Conservation (phyloP, 129 eudicot genomes). For the Scalesia atractyloides region DNA sequence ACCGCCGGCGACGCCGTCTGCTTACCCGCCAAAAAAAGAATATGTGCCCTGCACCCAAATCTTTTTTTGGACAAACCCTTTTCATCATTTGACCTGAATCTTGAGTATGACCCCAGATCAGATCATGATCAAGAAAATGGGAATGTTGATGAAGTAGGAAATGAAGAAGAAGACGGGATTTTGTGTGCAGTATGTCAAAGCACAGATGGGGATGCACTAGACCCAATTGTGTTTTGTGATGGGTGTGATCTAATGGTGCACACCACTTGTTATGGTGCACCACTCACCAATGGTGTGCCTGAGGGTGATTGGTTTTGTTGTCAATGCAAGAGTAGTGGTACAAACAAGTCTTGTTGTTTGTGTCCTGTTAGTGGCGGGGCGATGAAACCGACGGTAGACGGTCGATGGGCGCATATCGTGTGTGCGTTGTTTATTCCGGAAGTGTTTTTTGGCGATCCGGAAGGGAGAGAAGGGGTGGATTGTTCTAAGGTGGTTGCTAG, state of each 20-base stretch:
- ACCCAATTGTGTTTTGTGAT: slow-evolving; percentile 89
- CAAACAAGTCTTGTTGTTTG: slow-evolving; percentile 47
- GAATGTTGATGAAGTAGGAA: neutral
- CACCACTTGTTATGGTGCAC: slow-evolving; percentile 74
- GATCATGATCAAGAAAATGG: slow-evolving; percentile 5
- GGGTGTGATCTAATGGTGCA: slow-evolving; percentile 92
- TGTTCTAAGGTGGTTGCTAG: slow-evolving; percentile 45
- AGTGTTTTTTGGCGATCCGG: slow-evolving; percentile 72
- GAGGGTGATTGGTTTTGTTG: slow-evolving; percentile 92
- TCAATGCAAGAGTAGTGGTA: slow-evolving; percentile 35
- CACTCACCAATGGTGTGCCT: slow-evolving; percentile 62
- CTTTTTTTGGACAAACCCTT: slow-evolving; percentile 26
- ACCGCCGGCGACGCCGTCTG: slow-evolving; percentile 33
- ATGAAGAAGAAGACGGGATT: slow-evolving; percentile 68
- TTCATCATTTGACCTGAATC: slow-evolving; percentile 59
- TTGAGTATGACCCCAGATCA: slow-evolving; percentile 43
- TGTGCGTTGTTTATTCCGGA: slow-evolving; percentile 83
- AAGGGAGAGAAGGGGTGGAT: slow-evolving; percentile 76
- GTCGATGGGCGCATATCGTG: slow-evolving; percentile 85
- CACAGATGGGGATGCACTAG: slow-evolving; percentile 77
- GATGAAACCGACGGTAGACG: slow-evolving; percentile 61
- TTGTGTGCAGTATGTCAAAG: slow-evolving; percentile 76
- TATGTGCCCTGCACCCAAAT: slow-evolving; percentile 50
- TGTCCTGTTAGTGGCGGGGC: slow-evolving; percentile 71
- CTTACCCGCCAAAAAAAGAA: slow-evolving; percentile 81